These are phyloP conservation scores for Beta lomatogona DNA, from an alignment of 179 eudicot species.

Conservation along the genomic window DNA sequence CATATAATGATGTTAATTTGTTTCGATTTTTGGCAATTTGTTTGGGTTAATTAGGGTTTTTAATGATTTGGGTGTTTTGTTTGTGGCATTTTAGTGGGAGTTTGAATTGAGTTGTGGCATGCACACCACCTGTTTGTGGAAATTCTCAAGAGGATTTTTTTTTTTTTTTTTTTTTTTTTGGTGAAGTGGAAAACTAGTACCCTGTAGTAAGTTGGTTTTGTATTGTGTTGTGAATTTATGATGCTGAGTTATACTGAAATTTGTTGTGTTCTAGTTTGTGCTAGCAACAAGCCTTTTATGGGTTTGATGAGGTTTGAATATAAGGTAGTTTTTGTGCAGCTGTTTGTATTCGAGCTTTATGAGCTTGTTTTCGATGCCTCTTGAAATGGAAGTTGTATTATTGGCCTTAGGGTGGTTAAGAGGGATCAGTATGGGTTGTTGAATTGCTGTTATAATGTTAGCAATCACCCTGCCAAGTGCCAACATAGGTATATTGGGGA, in stretches of 20 bases:
- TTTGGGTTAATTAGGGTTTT: slow-evolving; percentile 12
- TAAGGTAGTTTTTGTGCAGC: neutral
- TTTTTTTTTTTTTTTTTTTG: neutral
- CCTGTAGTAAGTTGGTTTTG: neutral
- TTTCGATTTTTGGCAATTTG: neutral
- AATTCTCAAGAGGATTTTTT: slow-evolving; percentile 20
- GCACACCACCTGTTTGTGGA: slow-evolving; percentile 33
- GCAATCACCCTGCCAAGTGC: neutral
- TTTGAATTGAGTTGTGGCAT: neutral
- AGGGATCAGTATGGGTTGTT: neutral
- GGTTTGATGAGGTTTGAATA: neutral
- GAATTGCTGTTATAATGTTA: neutral
- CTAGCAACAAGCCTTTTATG: neutral
- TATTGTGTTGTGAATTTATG: neutral
- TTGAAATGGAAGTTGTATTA: neutral
- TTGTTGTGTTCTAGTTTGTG: neutral
- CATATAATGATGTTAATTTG: no score
- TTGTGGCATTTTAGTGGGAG: neutral
- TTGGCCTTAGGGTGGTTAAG: neutral
- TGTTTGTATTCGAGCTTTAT: neutral
- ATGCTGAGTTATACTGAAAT: neutral
- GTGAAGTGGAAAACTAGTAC: neutral
- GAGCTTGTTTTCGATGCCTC: neutral
- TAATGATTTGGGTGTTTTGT: neutral
- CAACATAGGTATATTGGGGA: neutral